Evolutionary conservation across 345 rosid genomes (phyloP).

Genomic region (Brassica nigra): DNA sequence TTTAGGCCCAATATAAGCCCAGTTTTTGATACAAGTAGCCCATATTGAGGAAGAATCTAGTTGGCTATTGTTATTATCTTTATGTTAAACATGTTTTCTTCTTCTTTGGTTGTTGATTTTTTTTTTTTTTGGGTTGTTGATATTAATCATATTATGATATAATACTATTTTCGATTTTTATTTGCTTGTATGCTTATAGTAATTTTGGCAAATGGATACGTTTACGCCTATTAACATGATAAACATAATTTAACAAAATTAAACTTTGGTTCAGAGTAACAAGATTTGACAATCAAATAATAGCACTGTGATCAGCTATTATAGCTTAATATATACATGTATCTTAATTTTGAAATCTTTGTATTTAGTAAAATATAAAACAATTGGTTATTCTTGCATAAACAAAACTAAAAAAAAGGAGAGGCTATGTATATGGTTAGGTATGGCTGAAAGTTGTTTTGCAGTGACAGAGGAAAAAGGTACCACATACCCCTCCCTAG

Average conservation of each 20-base stretch:
- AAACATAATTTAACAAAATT: too few species aligned
- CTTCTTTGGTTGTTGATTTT: not conserved
- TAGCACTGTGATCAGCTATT: slow-evolving; percentile 30
- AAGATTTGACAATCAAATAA: slow-evolving; percentile 24
- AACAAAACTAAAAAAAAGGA: too few species aligned
- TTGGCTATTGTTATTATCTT: too few species aligned
- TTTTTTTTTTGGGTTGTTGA: not conserved
- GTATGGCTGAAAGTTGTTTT: not conserved
- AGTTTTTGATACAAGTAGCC: not conserved
- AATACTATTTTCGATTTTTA: not conserved
- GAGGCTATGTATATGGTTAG: too few species aligned
- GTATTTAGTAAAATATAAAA: too few species aligned
- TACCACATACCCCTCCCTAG: not conserved
- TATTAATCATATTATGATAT: not conserved
- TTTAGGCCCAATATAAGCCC: not conserved
- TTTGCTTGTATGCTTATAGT: not conserved
- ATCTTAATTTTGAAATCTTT: too few species aligned
- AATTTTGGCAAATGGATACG: not conserved
- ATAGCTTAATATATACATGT: not conserved
- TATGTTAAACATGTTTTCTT: not conserved
- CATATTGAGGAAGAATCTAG: not conserved
- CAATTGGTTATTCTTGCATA: too few species aligned
- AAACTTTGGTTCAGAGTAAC: slow-evolving; percentile 4
- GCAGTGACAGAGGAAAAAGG: not conserved
- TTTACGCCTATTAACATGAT: not conserved